Conservation (phyloP, 2,329 filamentous ascomycete genomes). For the Stachybotrys elegans region DNA sequence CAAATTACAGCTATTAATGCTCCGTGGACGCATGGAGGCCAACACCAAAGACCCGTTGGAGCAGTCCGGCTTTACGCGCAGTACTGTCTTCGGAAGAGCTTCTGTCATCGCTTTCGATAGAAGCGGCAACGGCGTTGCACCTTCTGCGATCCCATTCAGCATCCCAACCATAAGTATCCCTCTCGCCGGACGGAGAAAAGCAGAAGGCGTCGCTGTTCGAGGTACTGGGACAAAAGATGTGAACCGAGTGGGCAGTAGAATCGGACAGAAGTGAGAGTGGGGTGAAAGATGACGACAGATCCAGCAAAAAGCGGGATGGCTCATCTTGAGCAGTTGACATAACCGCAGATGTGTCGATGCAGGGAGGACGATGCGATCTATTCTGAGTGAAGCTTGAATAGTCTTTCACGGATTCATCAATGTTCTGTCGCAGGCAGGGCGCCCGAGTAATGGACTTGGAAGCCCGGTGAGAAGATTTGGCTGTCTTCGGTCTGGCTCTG, state of each 20-base stretch:
- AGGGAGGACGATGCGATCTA: background rate
- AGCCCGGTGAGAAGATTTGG: too few relatives aligned
- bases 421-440: too few relatives aligned
- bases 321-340: background rate
- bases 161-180: constrained; percentile 51
- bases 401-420: too few relatives aligned
- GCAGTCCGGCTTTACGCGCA: constrained; percentile 16
- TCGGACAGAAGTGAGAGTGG: background rate
- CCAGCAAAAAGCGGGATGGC: background rate
- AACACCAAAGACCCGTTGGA: constrained; percentile 18
- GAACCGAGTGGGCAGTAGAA: background rate
- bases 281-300: background rate
- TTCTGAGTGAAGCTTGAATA: too few relatives aligned
- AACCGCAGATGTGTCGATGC: background rate
- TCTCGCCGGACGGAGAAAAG: constrained; percentile 1
- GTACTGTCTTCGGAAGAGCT: constrained; percentile 15
- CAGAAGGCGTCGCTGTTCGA: background rate
- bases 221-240: background rate
- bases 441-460: too few relatives aligned
- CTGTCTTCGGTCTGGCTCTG: background rate
- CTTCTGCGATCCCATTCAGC: constrained; percentile 30
- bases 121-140: constrained; percentile 11
- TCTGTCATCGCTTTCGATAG: background rate
- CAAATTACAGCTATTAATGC: too few relatives aligned
- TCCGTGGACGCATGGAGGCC: too few relatives aligned